Percentiles rank a stretch among this genome's conserved stretches.
phyloP scores from a whole-genome alignment of 2,329 filamentous ascomycete genomes.

The Magnaporthiopsis incrustans region DNA sequence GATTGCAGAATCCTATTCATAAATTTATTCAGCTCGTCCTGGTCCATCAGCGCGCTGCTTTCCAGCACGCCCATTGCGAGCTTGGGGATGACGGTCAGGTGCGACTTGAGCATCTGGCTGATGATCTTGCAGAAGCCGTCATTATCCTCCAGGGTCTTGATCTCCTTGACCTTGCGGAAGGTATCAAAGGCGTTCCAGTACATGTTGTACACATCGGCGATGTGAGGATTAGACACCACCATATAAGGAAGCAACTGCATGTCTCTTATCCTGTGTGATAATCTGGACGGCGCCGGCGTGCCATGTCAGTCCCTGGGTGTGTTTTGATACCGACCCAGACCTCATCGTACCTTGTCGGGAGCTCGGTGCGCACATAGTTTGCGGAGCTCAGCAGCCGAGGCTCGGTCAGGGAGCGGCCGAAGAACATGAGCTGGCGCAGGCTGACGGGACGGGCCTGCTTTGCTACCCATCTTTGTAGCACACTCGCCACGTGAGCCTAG shows the following conservation, averaged over 20 bases:
- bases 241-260: slow-evolving; percentile 96
- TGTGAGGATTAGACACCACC: slow-evolving; percentile 89
- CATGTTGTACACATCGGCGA: slow-evolving; percentile 90
- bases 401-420: slow-evolving; percentile 88
- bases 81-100: slow-evolving; percentile 88
- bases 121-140: slow-evolving; percentile 78
- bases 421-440: slow-evolving; percentile 92
- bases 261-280: slow-evolving; percentile 90
- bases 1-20: slow-evolving; percentile 92
- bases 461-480: slow-evolving; percentile 68
- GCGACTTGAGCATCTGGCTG: slow-evolving; percentile 70
- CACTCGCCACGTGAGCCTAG: not conserved
- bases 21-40: slow-evolving; percentile 79
- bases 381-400: slow-evolving; percentile 83
- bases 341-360: slow-evolving; percentile 64
- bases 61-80: slow-evolving; percentile 91
- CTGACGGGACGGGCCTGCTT: slow-evolving; percentile 93
- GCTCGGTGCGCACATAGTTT: slow-evolving; percentile 93
- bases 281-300: slow-evolving; percentile 35
- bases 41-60: slow-evolving; percentile 72
- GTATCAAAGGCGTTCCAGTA: slow-evolving; percentile 96
- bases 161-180: slow-evolving; percentile 75
- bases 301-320: slow-evolving; percentile 1
- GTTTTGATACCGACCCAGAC: slow-evolving; percentile 13
- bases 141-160: slow-evolving; percentile 83